These are phyloP conservation scores for Fistulinella prunicolor DNA, from an alignment of 768 basidiomycete species.

Conservation along the genomic window DNA sequence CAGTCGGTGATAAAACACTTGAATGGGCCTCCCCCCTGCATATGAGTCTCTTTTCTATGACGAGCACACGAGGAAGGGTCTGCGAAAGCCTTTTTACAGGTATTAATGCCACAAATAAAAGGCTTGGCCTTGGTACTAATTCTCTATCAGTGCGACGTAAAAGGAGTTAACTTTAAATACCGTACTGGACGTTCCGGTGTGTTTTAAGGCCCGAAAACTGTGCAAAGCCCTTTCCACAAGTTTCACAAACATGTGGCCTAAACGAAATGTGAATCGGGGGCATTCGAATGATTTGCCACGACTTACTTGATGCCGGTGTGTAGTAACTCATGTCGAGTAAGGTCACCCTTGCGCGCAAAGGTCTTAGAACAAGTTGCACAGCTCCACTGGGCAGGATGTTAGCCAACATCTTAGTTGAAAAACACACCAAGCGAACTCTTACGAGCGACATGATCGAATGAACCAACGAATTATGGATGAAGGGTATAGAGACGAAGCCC, in stretches of 20 bases:
- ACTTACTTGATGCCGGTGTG: conserved; percentile 52
- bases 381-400: conserved; percentile 27
- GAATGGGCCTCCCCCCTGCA: conserved; percentile 36
- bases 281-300: neutral
- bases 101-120: conserved; percentile 44
- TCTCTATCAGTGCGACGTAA: conserved; percentile 8
- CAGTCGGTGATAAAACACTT: conserved; percentile 47
- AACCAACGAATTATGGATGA: conserved; percentile 9
- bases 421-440: neutral
- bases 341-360: conserved; percentile 59
- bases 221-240: conserved; percentile 54
- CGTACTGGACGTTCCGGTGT: conserved; percentile 67
- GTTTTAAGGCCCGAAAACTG: conserved; percentile 61
- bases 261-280: neutral
- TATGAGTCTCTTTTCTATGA: conserved; percentile 61
- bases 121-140: conserved; percentile 52
- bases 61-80: conserved; percentile 71
- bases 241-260: conserved; percentile 51
- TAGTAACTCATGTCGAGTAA: conserved; percentile 50
- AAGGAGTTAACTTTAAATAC: conserved; percentile 3
- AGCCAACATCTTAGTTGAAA: neutral
- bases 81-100: conserved; percentile 52
- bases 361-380: conserved; percentile 46
- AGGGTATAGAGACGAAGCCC: conserved; percentile 41
- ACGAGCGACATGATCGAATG: conserved; percentile 24